Percentiles rank a stretch among this genome's conserved stretches.
phyloP scores from a whole-genome alignment of 805 yeast species.

The Babjeviella inositovora region DNA sequence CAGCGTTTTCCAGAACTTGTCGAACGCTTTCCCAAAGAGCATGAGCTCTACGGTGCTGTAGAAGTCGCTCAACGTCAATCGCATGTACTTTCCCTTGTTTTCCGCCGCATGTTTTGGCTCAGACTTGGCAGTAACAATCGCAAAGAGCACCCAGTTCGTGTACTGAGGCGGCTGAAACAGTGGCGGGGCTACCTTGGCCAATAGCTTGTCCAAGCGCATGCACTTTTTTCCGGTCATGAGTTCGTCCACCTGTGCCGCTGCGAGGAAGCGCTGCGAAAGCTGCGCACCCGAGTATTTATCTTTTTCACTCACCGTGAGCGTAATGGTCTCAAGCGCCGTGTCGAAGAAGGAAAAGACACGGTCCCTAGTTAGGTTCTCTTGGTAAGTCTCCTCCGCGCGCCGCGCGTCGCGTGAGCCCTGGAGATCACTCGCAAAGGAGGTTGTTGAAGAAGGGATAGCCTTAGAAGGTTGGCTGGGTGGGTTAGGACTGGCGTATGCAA shows the following conservation, averaged over 20 bases:
- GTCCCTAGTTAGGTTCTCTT: too few species aligned
- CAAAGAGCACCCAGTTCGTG: constrained; percentile 70
- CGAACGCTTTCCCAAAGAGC: constrained; percentile 52
- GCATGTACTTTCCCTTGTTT: constrained; percentile 37
- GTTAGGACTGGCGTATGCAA: too few species aligned
- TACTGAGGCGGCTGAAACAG: constrained; percentile 51
- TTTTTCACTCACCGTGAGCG: constrained; percentile 16
- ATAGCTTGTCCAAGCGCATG: constrained; percentile 38
- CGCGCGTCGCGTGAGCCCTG: too few species aligned
- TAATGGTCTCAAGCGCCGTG: too few species aligned
- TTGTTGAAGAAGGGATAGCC: too few species aligned
- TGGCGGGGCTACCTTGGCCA: constrained; percentile 57
- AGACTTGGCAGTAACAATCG: constrained; percentile 44
- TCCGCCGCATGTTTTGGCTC: constrained; percentile 27
- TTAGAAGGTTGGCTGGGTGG: too few species aligned
- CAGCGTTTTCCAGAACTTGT: constrained; percentile 55
- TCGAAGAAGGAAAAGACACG: too few species aligned
- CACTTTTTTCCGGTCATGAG: constrained; percentile 33
- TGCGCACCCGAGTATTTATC: constrained; percentile 28
- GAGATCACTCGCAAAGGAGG: too few species aligned
- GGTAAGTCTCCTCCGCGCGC: too few species aligned
- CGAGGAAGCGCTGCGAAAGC: constrained; percentile 29
- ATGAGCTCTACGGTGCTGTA: constrained; percentile 39
- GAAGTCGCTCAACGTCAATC: constrained; percentile 54
- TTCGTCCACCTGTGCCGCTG: constrained; percentile 12